These are phyloP conservation scores for Venturia aucupariae DNA, from an alignment of 2,329 filamentous ascomycete genomes.

Conservation along the genomic window DNA sequence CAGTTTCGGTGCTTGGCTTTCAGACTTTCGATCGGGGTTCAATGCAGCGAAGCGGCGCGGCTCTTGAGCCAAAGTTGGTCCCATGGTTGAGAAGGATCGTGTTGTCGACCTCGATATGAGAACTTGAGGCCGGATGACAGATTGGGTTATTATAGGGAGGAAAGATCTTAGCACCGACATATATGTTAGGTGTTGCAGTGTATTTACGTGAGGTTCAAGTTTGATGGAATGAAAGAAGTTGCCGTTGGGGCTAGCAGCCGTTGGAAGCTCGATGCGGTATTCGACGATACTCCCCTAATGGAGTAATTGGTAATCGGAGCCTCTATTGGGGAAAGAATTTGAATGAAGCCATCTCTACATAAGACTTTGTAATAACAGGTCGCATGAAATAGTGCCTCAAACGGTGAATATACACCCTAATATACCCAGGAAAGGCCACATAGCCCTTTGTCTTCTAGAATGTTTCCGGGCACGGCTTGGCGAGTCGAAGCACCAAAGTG, in stretches of 20 bases:
- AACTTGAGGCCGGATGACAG: background rate
- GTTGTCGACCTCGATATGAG: background rate
- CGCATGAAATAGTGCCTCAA: background rate
- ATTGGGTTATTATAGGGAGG: background rate
- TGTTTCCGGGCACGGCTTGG: background rate
- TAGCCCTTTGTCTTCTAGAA: background rate
- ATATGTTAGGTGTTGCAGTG: background rate
- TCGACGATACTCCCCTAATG: background rate
- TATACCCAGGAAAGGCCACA: background rate
- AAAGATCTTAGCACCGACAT: background rate
- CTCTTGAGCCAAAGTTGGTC: background rate
- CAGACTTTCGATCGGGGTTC: slow-evolving; percentile 23
- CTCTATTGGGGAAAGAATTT: background rate
- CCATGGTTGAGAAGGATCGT: background rate
- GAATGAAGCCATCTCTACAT: background rate
- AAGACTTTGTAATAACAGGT: background rate
- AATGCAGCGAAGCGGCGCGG: slow-evolving; percentile 44
- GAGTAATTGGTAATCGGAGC: background rate
- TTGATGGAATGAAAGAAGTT: background rate
- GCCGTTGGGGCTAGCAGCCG: slow-evolving; percentile 1
- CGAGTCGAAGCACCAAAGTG: background rate
- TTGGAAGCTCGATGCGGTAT: background rate
- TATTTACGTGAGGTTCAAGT: background rate
- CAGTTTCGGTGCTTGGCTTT: slow-evolving; percentile 33
- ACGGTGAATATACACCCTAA: background rate